Base-by-base conservation (phyloP, 805 yeast genomes). In the Kodamaea nitidulidarum region DNA sequence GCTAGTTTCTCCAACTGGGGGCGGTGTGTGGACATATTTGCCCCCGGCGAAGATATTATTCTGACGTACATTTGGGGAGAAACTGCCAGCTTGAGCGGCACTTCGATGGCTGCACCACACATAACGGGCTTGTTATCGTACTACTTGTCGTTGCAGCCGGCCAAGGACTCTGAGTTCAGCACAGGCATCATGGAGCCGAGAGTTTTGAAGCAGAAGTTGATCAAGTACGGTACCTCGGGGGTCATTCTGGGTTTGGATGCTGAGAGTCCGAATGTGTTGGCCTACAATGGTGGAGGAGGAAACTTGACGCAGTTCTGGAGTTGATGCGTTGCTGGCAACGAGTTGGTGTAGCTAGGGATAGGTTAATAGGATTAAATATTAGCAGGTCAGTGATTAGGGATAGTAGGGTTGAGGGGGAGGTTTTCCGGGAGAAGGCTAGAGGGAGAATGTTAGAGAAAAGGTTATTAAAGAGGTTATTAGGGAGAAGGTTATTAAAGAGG, bases 51-150 rank as follows among this genome's bases (percentile, higher is more conserved):
- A 55, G 83, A 87, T 60, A 79, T 91, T 45, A 71, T 83, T 50
- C 87, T 96, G 32, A 84, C 91, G 27, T 85, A 84, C 60, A 84
- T 81, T 60, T 93, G 95, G 32, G 80, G 88, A 3, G 71, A 75
- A 31, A 83, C 91, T 49, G 88, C 93, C 32, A 78, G 86, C 28
- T 71, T 85, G 60, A 84, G 95, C 27, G 98, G 98, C 66, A 91
- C 97, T 8, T 91, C 98, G 11, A 91, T 91, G 98, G 96, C 98
- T 15, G 84, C 97, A 27, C 98, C 98, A 33, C 96, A 88, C 58
- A 90, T 90, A 51, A 82, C 88, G 44, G 98, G 98, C 52, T 73
- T 91, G 61, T 78, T 88, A 56, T 77, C 96, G 7, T 91, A 91
- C 74, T 91, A 78, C 68, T 70, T 90, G 59, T 83, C 95, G 5